These are phyloP conservation scores for Perilla frutescens DNA, from an alignment of 257 asterid genomes.

Conservation along the genomic window DNA sequence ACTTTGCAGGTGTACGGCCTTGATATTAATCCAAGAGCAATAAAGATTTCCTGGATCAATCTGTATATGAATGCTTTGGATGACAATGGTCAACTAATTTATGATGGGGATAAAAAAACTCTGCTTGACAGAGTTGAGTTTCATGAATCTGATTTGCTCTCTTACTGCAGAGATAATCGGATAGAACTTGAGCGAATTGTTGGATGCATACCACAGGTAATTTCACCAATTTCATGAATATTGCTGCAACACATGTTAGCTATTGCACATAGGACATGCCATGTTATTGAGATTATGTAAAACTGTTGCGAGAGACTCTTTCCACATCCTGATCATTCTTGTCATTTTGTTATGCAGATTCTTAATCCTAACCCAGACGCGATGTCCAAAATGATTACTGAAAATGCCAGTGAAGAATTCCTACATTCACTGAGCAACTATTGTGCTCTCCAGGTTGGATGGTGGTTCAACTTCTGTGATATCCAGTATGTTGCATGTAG, in stretches of 20 bases:
- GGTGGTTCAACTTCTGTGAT: neutral
- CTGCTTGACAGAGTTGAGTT: slow-evolving; percentile 93
- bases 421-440: slow-evolving; percentile 85
- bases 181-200: slow-evolving; percentile 94
- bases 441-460: slow-evolving; percentile 80
- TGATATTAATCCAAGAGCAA: slow-evolving; percentile 97
- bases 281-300: slow-evolving; percentile 15
- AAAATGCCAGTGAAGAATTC: slow-evolving; percentile 97
- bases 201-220: slow-evolving; percentile 99
- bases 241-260: slow-evolving; percentile 24
- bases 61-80: slow-evolving; percentile 94
- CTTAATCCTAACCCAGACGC: slow-evolving; percentile 99
- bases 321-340: slow-evolving; percentile 20
- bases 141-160: slow-evolving; percentile 90
- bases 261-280: slow-evolving; percentile 10
- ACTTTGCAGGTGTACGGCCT: slow-evolving; percentile 90
- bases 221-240: slow-evolving; percentile 9
- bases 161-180: slow-evolving; percentile 85
- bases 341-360: slow-evolving; percentile 57
- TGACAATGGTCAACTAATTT: slow-evolving; percentile 83
- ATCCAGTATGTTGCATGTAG: slow-evolving; percentile 19
- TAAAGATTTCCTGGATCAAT: slow-evolving; percentile 97
- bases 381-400: slow-evolving; percentile 94
- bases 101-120: slow-evolving; percentile 82
- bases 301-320: slow-evolving; percentile 18